These are phyloP conservation scores for Exobasidium cylindrosporum DNA, from an alignment of 1,284 basidiomycete genomes.

Conservation along the genomic window DNA sequence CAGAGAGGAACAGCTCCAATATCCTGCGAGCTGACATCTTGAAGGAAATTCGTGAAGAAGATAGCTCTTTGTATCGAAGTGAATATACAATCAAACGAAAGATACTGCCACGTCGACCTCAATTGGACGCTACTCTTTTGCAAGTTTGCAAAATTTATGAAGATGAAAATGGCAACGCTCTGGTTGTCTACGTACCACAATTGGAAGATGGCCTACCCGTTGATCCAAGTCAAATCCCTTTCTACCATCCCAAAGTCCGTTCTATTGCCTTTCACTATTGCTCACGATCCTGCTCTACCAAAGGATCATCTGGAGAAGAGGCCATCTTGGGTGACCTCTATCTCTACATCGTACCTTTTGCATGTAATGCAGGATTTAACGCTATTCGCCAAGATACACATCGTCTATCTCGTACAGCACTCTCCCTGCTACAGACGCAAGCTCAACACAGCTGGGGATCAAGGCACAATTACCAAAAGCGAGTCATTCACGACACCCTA, in stretches of 20 bases:
- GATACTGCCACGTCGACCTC: slow-evolving; percentile 28
- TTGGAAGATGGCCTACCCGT: neutral
- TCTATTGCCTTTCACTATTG: slow-evolving; percentile 40
- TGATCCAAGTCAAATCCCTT: slow-evolving; percentile 33
- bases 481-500: slow-evolving; percentile 77
- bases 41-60: neutral
- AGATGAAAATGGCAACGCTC: neutral
- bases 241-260: slow-evolving; percentile 51
- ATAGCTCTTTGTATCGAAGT: neutral
- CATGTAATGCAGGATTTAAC: neutral
- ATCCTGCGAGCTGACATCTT: slow-evolving; percentile 48
- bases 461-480: slow-evolving; percentile 75
- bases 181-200: slow-evolving; percentile 1
- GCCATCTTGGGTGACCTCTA: slow-evolving; percentile 1
- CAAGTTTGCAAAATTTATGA: slow-evolving; percentile 23
- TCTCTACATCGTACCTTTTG: slow-evolving; percentile 21
- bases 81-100: slow-evolving; percentile 8
- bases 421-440: slow-evolving; percentile 75
- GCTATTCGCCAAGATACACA: slow-evolving; percentile 44
- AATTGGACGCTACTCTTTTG: slow-evolving; percentile 29
- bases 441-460: slow-evolving; percentile 82
- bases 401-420: slow-evolving; percentile 73
- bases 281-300: neutral
- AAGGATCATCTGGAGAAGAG: neutral
- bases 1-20: slow-evolving; percentile 45